Conservation (phyloP, 192 early-diverging fungal genomes). For the Ramicandelaber brevisporus region DNA sequence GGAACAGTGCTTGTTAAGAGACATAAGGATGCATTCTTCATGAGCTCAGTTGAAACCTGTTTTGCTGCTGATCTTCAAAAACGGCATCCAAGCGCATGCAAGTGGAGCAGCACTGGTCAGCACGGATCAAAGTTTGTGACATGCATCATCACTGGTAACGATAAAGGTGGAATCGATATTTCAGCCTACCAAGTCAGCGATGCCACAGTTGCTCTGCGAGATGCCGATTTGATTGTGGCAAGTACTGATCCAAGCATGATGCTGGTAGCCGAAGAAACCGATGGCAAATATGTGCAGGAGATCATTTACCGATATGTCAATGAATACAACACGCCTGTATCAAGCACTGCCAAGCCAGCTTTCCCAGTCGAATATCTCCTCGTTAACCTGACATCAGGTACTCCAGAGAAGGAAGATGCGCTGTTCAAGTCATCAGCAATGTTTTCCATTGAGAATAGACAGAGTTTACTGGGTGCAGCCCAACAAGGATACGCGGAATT, state of each 20-base stretch:
- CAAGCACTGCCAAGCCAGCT: slow-evolving; percentile 75
- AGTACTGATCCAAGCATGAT: slow-evolving; percentile 64
- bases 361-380: slow-evolving; percentile 94
- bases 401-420: slow-evolving; percentile 54
- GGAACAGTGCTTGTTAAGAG: slow-evolving; percentile 71
- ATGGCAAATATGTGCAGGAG: slow-evolving; percentile 78
- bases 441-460: slow-evolving; percentile 64
- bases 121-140: slow-evolving; percentile 92
- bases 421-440: slow-evolving; percentile 28
- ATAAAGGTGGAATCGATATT: slow-evolving; percentile 64
- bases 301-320: slow-evolving; percentile 93
- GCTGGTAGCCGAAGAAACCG: slow-evolving; percentile 48
- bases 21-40: slow-evolving; percentile 77
- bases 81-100: slow-evolving; percentile 33
- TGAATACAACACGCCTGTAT: slow-evolving; percentile 68
- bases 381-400: slow-evolving; percentile 78
- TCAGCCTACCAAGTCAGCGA: slow-evolving; percentile 82
- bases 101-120: slow-evolving; percentile 45
- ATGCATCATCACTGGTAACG: slow-evolving; percentile 73
- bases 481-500: no score
- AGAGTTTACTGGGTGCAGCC: no score
- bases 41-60: slow-evolving; percentile 70
- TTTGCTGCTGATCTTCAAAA: slow-evolving; percentile 69
- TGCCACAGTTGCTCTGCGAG: slow-evolving; percentile 62
- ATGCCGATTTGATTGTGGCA: slow-evolving; percentile 77